Evolutionary conservation across 2,329 filamentous ascomycete species (phyloP), one percentile per base, ranked within the genome.

Genomic region (Bipolaris sorokiniana): DNA sequence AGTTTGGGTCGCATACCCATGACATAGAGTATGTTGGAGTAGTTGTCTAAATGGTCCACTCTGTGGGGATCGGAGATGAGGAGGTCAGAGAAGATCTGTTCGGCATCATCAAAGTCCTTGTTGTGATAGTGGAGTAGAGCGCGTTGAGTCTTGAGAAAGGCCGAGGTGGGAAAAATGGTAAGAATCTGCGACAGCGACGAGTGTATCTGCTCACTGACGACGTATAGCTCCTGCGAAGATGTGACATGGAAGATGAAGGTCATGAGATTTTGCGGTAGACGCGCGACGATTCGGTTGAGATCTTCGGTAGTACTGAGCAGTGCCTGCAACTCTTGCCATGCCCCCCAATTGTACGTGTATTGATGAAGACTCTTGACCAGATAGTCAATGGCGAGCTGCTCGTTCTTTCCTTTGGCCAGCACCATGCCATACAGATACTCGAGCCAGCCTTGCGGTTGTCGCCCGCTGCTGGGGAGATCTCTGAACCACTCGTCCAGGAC

Each of bases 21-120:
- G 28, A 99, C 94, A 73, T 97, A 98, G 13, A 99, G 85, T 18
- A 98, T 96, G 70, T 99, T 99, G 34, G 93, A 97, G 76, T 97
- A 99, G 71, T 96, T 91, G 70, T 99, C 95, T 16, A 99, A 84
- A 3, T 90, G 90, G 74, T 99, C 95, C 16, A 99, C 86, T 6
- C 95, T 84, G 62, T 87, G 82, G 1, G 86, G 86, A 48, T 86
- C 82, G 76, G 80, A 89, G 80, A 65, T 87, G 79, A 83, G 90
- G 20, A 97, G 83, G 65, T 92, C 87, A 65, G 84, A 82, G 63
- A 88, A 88, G 34, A 89, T 83, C 18, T 80, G 75, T 52, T 87
- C 86, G 23, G 87, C 86, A 65, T 84, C 81, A 44, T 89, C 86
- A 60, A 87, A 88, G 60, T 89, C 86, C 73, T 97, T 97, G 51